These are phyloP conservation scores for Penicillium parvum DNA, from an alignment of 495 filamentous ascomycete genomes.

Conservation along the genomic window DNA sequence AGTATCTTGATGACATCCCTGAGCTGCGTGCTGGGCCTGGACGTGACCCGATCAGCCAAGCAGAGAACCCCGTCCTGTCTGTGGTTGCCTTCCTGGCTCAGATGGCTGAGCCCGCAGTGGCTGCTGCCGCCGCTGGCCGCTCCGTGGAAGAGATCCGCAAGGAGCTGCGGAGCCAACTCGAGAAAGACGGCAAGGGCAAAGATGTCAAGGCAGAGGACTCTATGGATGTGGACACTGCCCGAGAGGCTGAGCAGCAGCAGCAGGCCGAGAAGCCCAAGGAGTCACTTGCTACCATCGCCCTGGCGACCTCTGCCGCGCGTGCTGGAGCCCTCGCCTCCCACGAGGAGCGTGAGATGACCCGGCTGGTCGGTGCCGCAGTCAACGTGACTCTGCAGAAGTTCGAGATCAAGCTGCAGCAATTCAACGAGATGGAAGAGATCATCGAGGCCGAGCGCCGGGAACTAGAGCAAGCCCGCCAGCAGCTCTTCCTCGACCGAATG, in stretches of 20 bases:
- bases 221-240: slow-evolving; percentile 60
- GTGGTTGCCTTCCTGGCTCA: slow-evolving; percentile 89
- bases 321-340: slow-evolving; percentile 86
- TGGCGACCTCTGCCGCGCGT: slow-evolving; percentile 80
- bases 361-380: slow-evolving; percentile 77
- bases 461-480: slow-evolving; percentile 82
- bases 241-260: slow-evolving; percentile 27
- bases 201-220: slow-evolving; percentile 60
- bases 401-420: slow-evolving; percentile 83
- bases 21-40: slow-evolving; percentile 63
- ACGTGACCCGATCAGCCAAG: slow-evolving; percentile 77
- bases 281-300: slow-evolving; percentile 68
- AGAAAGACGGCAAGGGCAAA: slow-evolving; percentile 55
- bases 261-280: slow-evolving; percentile 34
- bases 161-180: slow-evolving; percentile 66
- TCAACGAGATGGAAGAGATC: slow-evolving; percentile 90
- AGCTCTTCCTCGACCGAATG: slow-evolving; percentile 87
- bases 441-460: slow-evolving; percentile 89
- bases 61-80: slow-evolving; percentile 92
- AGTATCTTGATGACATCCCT: slow-evolving; percentile 74
- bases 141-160: slow-evolving; percentile 80
- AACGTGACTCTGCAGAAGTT: slow-evolving; percentile 81
- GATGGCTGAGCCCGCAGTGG: slow-evolving; percentile 80
- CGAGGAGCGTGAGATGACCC: slow-evolving; percentile 93
- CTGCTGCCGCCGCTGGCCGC: slow-evolving; percentile 81